A percentile compares a stretch with the other conserved stretches of the same genome.
Conservation (phyloP, 1,284 basidiomycete genomes). For the Apiotrichum porosum region DNA sequence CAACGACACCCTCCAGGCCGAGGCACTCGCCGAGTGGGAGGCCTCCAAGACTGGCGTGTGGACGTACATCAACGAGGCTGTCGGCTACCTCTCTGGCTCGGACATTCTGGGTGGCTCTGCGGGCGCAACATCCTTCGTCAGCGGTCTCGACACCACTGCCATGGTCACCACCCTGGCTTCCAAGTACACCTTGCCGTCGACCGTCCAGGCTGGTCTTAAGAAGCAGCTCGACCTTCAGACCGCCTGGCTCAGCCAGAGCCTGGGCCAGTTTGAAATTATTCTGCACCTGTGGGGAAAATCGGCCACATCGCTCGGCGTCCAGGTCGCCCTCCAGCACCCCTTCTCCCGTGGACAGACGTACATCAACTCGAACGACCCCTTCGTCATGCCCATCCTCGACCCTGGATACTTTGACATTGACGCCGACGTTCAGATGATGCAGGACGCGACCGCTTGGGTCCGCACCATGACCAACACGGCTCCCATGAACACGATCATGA, state of each 20-base stretch:
- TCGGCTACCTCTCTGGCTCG: slow-evolving; percentile 31
- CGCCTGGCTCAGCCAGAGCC: slow-evolving; percentile 26
- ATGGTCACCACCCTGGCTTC: slow-evolving; percentile 63
- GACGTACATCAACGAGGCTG: slow-evolving; percentile 48
- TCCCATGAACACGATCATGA: slow-evolving; percentile 29
- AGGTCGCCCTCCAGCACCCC: slow-evolving; percentile 45
- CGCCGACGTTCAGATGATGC: slow-evolving; percentile 40
- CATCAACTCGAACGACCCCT: slow-evolving; percentile 56
- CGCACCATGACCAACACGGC: slow-evolving; percentile 29
- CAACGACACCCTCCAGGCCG: slow-evolving; percentile 26
- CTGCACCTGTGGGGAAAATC: slow-evolving; percentile 34
- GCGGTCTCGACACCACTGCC: slow-evolving; percentile 57
- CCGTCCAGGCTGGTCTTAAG: slow-evolving; percentile 32
- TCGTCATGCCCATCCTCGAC: slow-evolving; percentile 58
- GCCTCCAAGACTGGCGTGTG: slow-evolving; percentile 31
- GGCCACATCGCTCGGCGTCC: slow-evolving; percentile 20
- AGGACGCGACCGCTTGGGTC: slow-evolving; percentile 31
- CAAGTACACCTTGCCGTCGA: slow-evolving; percentile 30
- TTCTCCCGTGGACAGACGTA: slow-evolving; percentile 47
- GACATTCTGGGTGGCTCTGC: slow-evolving; percentile 21
- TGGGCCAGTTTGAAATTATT: slow-evolving; percentile 45
- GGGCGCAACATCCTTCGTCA: slow-evolving; percentile 23
- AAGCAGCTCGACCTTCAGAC: slow-evolving; percentile 37
- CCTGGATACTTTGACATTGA: slow-evolving; percentile 56
- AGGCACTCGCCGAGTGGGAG: slow-evolving; percentile 27